Base-by-base conservation (phyloP, 225 moss, liverwort and hornwort genomes). In the Sphagnum contortum region DNA sequence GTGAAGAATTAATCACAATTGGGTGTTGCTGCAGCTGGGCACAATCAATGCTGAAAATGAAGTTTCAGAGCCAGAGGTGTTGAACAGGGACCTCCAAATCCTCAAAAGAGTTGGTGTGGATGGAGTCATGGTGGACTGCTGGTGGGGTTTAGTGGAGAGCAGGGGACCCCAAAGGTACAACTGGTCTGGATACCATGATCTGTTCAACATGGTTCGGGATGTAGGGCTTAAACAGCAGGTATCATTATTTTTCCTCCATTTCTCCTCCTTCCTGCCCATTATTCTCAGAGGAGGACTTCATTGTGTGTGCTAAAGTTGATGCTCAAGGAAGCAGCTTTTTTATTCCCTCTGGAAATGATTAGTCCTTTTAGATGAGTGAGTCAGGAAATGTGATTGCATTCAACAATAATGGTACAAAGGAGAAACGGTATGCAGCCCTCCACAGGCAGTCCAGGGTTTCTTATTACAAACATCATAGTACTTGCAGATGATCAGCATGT, bases 131-230 rank as follows among this genome's bases (percentile, higher is more conserved):
- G 77, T 90, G 78, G 84, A 90, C 68, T 78, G 87, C 50, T 90
- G 87, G 89, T 90, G 89, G 89, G 87, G 87, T 61, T 84, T 78
- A 49, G 87, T 87, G 29, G 89, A 90, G 73, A 76, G 81, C 62
- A 77, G 75, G 72, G 78, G 68, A 4, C 82, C 89, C 12, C 80
- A 82, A 50, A 45, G 76, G 54, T 90, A 87, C 60, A 71, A 87
- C 12, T 90, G 87, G 84, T 77, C 82, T 70, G 80, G 80, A 6
- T 90, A 90, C 69, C 80, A 61, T 51, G 65, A 69, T 45, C 57
- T 90, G 44, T 84, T 90, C 64, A 71, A 74, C 65, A 66, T 60
- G 74, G 78, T 85, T 49, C 84, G 87, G 67, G 61, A 80, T 52
- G 66, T 71, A 67, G 76, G 81, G 51, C 75, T 90, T 49, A 90